Percentiles rank a stretch among this genome's conserved stretches.
Conservation (phyloP, 139 green algal genomes). For the Tetraselmis striata region DNA sequence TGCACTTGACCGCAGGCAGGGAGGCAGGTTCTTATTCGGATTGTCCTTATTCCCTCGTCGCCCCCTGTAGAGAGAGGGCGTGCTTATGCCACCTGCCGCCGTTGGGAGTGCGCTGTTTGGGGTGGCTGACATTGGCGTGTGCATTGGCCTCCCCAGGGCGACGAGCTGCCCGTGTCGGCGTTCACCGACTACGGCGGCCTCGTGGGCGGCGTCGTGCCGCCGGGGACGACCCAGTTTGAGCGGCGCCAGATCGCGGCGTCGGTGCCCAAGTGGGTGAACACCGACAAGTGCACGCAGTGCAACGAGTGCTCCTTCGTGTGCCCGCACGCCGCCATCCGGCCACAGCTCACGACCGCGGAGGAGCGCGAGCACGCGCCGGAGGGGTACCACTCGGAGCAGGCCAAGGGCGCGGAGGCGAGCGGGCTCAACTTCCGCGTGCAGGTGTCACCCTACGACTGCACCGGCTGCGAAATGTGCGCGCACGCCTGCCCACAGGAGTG, state of each 20-base stretch:
- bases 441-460: constrained; percentile 54
- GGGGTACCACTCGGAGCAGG: constrained; percentile 26
- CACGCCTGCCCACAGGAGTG: constrained; percentile 47
- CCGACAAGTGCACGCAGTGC: constrained; percentile 48
- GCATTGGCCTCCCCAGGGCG: too few species aligned
- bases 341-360: constrained; percentile 24
- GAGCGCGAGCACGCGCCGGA: constrained; percentile 32
- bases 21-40: too few species aligned
- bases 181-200: constrained; percentile 12
- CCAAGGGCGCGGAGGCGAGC: constrained; percentile 23
- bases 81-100: too few species aligned
- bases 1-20: too few species aligned
- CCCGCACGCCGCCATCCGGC: constrained; percentile 53
- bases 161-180: constrained; percentile 50
- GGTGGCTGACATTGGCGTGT: too few species aligned
- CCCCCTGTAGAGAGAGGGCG: too few species aligned
- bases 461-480: constrained; percentile 53
- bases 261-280: constrained; percentile 37
- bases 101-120: too few species aligned
- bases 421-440: not conserved
- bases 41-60: too few species aligned
- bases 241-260: constrained; percentile 24
- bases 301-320: constrained; percentile 63
- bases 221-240: not conserved
- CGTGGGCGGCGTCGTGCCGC: not conserved